Evolutionary conservation across 2,329 filamentous ascomycete genomes (phyloP).

Genomic region (Pseudogymnoascus pannorum): DNA sequence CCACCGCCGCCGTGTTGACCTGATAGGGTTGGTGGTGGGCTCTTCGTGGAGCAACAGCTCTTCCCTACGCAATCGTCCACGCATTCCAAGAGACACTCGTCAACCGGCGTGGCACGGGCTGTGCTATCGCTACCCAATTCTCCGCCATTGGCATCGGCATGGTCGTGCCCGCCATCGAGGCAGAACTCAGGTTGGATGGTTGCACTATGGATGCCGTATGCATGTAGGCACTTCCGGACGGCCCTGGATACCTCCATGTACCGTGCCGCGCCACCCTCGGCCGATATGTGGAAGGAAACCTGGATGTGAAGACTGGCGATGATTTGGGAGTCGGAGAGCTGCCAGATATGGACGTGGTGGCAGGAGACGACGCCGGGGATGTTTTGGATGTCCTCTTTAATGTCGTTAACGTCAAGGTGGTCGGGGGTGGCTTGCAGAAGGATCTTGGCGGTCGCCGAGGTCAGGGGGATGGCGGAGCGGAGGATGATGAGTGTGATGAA

Average conservation of each 20-base stretch:
- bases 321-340: slow-evolving; percentile 88
- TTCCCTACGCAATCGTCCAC: slow-evolving; percentile 29
- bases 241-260: slow-evolving; percentile 88
- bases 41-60: slow-evolving; percentile 25
- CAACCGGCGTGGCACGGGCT: slow-evolving; percentile 13
- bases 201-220: slow-evolving; percentile 90
- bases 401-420: slow-evolving; percentile 79
- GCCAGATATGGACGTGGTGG: slow-evolving; percentile 97
- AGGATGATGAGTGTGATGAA: slow-evolving; percentile 81
- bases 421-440: slow-evolving; percentile 89
- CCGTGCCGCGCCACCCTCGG: slow-evolving; percentile 59
- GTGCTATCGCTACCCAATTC: slow-evolving; percentile 23
- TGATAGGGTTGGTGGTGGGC: slow-evolving; percentile 1
- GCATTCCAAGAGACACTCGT: slow-evolving; percentile 28
- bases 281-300: slow-evolving; percentile 81
- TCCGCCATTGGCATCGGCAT: slow-evolving; percentile 16
- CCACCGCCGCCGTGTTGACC: neutral
- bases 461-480: slow-evolving; percentile 69
- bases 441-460: slow-evolving; percentile 74
- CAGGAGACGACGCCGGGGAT: slow-evolving; percentile 83
- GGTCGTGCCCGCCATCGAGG: slow-evolving; percentile 37
- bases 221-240: slow-evolving; percentile 83
- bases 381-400: slow-evolving; percentile 81
- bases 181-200: slow-evolving; percentile 95
- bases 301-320: slow-evolving; percentile 92